Evolutionary conservation across 495 filamentous ascomycete genomes (phyloP).

Genomic region (Polyplosphaeria fusca): DNA sequence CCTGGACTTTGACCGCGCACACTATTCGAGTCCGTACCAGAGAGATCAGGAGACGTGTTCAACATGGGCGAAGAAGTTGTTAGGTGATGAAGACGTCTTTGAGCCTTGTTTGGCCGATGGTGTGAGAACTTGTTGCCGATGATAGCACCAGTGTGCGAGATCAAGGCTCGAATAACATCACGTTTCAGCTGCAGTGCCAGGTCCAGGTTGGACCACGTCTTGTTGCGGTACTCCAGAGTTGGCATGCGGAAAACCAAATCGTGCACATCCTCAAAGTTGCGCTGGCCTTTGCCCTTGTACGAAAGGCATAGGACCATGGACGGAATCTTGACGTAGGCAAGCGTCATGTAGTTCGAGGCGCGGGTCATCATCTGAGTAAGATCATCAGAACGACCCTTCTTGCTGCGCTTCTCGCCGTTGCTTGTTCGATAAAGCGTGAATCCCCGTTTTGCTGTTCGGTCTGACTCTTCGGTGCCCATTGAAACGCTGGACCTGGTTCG

Average conservation of each 20-base stretch:
- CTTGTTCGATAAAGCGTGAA: slow-evolving; percentile 52
- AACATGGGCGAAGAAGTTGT: slow-evolving; percentile 54
- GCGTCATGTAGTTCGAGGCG: slow-evolving; percentile 94
- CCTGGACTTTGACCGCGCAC: slow-evolving; percentile 20
- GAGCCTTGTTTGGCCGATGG: slow-evolving; percentile 51
- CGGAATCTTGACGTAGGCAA: slow-evolving; percentile 91
- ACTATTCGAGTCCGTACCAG: slow-evolving; percentile 22
- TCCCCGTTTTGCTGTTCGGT: slow-evolving; percentile 52
- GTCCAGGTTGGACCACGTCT: slow-evolving; percentile 98
- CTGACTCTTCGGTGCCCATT: slow-evolving; percentile 43
- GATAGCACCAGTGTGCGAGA: slow-evolving; percentile 93
- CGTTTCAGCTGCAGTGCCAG: slow-evolving; percentile 88
- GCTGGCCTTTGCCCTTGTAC: slow-evolving; percentile 93
- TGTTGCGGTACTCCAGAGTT: slow-evolving; percentile 92
- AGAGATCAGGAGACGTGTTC: slow-evolving; percentile 37
- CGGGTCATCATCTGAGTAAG: slow-evolving; percentile 97
- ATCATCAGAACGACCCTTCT: slow-evolving; percentile 70
- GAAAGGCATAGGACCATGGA: slow-evolving; percentile 92
- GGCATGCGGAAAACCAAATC: slow-evolving; percentile 96
- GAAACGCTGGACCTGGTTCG: slow-evolving; percentile 54
- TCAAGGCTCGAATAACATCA: slow-evolving; percentile 87
- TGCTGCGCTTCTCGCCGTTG: slow-evolving; percentile 52
- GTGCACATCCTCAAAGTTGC: slow-evolving; percentile 93
- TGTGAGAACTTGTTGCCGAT: slow-evolving; percentile 95
- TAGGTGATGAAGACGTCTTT: slow-evolving; percentile 75